phyloP scores from a whole-genome alignment of 2,329 filamentous ascomycete genomes.

The Drechslera avenae region DNA sequence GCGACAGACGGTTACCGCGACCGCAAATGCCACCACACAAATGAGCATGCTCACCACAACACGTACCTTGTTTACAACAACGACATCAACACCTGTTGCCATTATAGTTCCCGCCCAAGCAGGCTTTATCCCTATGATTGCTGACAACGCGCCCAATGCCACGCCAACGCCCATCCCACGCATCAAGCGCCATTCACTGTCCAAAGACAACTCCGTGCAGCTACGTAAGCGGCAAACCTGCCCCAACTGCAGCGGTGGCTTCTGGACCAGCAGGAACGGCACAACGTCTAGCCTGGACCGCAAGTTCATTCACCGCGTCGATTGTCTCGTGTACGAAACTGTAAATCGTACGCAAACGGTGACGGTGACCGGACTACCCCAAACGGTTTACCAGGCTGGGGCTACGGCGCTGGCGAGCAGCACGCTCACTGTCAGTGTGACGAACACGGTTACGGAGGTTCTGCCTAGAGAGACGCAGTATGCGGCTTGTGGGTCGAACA shows the following conservation, averaged over 20 bases:
- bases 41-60: conserved; percentile 26
- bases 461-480: conserved; percentile 24
- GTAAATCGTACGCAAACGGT: conserved; percentile 20
- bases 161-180: conserved; percentile 15
- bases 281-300: conserved; percentile 14
- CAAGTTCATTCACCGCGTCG: conserved; percentile 19
- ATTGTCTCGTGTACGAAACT: conserved; percentile 18
- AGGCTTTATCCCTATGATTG: conserved; percentile 26
- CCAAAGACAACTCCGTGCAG: too few species aligned
- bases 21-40: conserved; percentile 20
- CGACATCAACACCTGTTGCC: conserved; percentile 18
- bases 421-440: conserved; percentile 21
- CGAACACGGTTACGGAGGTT: neutral
- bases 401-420: conserved; percentile 20
- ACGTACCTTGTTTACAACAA: conserved; percentile 9
- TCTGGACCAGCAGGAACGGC: conserved; percentile 21
- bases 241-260: conserved; percentile 22
- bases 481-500: conserved; percentile 30
- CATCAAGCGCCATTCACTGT: conserved; percentile 22
- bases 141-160: conserved; percentile 3
- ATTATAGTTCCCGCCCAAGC: conserved; percentile 19
- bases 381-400: conserved; percentile 16
- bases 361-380: conserved; percentile 18
- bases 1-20: too few species aligned
- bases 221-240: too few species aligned